Evolutionary conservation across 768 basidiomycete species (phyloP).

Genomic region (Myochromella boudieri): DNA sequence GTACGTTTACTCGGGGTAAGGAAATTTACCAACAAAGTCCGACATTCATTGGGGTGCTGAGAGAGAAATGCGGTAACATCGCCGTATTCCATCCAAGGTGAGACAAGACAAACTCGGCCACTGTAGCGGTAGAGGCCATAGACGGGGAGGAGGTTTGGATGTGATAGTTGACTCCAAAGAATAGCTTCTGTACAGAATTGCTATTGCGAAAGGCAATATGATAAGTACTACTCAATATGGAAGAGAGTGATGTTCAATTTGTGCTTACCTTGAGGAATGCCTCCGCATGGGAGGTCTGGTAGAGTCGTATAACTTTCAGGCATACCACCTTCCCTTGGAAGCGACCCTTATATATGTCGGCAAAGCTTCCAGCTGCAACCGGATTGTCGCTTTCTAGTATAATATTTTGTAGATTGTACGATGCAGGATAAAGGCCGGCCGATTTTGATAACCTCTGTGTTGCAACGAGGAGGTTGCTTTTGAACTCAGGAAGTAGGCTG

Average conservation of each 20-base stretch:
- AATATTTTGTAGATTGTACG: neutral
- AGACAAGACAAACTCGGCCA: conserved; percentile 1
- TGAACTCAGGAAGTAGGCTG: neutral
- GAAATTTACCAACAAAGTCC: neutral
- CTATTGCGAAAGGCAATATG: neutral
- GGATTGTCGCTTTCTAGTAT: neutral
- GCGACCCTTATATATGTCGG: conserved; percentile 2
- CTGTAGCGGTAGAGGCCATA: conserved; percentile 4
- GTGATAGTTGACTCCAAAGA: conserved; percentile 6
- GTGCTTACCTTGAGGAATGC: neutral
- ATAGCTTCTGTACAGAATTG: conserved; percentile 2
- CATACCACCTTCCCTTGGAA: neutral
- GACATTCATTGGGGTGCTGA: neutral
- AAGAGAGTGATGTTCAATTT: neutral
- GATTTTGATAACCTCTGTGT: conserved; percentile 1
- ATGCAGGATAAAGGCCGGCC: conserved; percentile 3
- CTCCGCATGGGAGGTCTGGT: neutral
- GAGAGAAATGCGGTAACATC: conserved; percentile 3
- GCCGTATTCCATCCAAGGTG: conserved; percentile 14
- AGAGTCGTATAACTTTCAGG: neutral
- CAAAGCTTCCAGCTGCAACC: conserved; percentile 3
- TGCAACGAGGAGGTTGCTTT: neutral
- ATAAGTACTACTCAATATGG: neutral
- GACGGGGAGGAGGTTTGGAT: conserved; percentile 8
- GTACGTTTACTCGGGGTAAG: neutral